phyloP scores from a whole-genome alignment of 441 rosid species.

The Erodium moschatum region DNA sequence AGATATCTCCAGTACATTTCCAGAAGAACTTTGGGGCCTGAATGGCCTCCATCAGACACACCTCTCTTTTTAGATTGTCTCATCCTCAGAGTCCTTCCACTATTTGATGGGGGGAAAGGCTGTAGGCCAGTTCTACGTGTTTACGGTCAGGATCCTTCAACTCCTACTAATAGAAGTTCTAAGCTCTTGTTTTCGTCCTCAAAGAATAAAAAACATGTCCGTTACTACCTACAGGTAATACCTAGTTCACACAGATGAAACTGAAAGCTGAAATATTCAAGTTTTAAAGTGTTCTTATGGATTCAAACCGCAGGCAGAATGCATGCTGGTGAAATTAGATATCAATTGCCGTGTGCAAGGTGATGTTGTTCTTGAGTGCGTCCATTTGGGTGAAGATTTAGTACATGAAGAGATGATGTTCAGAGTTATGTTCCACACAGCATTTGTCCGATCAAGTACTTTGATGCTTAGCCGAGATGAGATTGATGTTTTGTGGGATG shows the following conservation, averaged over 20 bases:
- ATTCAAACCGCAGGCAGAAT: conserved; percentile 53
- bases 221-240: conserved; percentile 68
- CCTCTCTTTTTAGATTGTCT: conserved; percentile 80
- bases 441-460: conserved; percentile 83
- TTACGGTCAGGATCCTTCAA: conserved; percentile 76
- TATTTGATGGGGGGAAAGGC: conserved; percentile 63
- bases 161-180: conserved; percentile 42
- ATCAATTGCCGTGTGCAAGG: conserved; percentile 78
- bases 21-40: conserved; percentile 68
- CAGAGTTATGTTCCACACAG: conserved; percentile 81
- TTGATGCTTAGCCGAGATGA: conserved; percentile 88
- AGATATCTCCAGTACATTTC: conserved; percentile 82
- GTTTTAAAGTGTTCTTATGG: neutral
- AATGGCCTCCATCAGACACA: conserved; percentile 87
- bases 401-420: conserved; percentile 70
- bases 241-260: neutral
- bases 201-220: conserved; percentile 45
- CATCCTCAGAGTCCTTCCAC: conserved; percentile 65
- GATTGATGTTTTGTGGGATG: conserved; percentile 74
- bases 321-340: conserved; percentile 75
- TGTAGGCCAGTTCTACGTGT: conserved; percentile 73
- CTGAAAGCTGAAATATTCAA: neutral
- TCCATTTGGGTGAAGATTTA: conserved; percentile 64
- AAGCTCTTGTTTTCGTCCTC: conserved; percentile 53
- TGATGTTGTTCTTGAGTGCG: conserved; percentile 82